Evolutionary conservation across 1,139 yeast genomes (phyloP), one percentile per base, ranked within the genome.

Genomic region (Debaryomyces psychrophilus): DNA sequence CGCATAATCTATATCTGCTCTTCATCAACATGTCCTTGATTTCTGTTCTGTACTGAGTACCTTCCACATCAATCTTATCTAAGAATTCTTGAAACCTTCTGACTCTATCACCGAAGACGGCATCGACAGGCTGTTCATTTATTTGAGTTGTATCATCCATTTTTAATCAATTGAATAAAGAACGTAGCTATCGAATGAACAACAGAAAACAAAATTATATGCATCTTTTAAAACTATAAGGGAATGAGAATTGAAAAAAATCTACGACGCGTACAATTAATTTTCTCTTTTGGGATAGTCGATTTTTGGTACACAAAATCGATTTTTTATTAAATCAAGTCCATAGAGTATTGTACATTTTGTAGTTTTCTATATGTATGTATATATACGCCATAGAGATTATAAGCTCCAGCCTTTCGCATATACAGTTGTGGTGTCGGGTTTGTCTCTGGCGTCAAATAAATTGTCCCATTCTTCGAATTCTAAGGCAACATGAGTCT

Each of bases 61-160:
- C 75, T 43, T 77, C 75, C 15, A 61, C 57, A 51, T 64, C 69
- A 46, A 71, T 60, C 36, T 76, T 67, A 58, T 87, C 95, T 41
- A 93, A 73, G 62, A 92, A 92, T 60, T 93, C 98, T 55, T 88
- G 92, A 68, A 93, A 93, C 56, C 85, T 77, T 62, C 96, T 83
- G 31, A 88, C 89, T 56, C 97, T 82, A 64, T 92, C 98, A 50
- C 86, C 82, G 58, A 82, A 83, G 41, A 73, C 77, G 50, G 78
- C 79, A 55, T 75, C 79, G 34, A 71, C 60, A 26, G 77, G 71
- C 52, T 63, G 73, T 41, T 70, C 76, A 44, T 48, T 53, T 25
- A 53, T 38, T 41, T 51, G 57, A 8, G 57, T 54, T 6, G 50
- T 39, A 27, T 57, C 61, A 45, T 59, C 65, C 64, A 60, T 59